Percentiles rank a stretch among this genome's conserved stretches.
phyloP scores from a whole-genome alignment of 441 rosid species.

The Kokia cookei region DNA sequence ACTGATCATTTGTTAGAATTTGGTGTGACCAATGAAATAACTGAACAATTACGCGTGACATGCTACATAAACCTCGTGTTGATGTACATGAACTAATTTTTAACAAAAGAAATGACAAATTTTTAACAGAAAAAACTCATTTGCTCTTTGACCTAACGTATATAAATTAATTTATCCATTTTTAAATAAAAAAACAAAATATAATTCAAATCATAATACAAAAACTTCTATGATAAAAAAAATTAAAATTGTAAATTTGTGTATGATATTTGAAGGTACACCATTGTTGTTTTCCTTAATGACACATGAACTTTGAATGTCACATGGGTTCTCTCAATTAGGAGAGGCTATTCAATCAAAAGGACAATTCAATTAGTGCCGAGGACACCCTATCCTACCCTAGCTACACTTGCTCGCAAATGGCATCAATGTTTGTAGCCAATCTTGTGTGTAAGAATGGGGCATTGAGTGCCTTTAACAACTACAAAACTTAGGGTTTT shows the following conservation, averaged over 20 bases:
- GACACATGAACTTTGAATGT: conserved; percentile 13
- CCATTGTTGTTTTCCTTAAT: background rate
- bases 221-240: background rate
- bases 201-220: rapidly evolving
- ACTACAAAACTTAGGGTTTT: conserved; percentile 15
- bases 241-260: background rate
- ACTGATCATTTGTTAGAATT: too few species aligned
- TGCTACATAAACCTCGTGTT: too few species aligned
- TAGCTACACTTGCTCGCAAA: conserved; percentile 12
- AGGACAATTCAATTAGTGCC: conserved; percentile 35
- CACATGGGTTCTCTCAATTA: conserved; percentile 18
- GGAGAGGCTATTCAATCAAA: conserved; percentile 18
- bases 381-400: conserved; percentile 17
- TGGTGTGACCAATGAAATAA: too few species aligned
- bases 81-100: too few species aligned
- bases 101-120: too few species aligned
- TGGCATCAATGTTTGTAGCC: conserved; percentile 14
- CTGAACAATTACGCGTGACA: too few species aligned
- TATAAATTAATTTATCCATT: too few species aligned
- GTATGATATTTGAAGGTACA: background rate
- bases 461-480: conserved; percentile 18
- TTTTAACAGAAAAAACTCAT: too few species aligned
- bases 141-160: too few species aligned
- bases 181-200: too few species aligned
- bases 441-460: conserved; percentile 30